Conservation (phyloP, 2,329 filamentous ascomycete genomes). For the Coniochaeta sp. region DNA sequence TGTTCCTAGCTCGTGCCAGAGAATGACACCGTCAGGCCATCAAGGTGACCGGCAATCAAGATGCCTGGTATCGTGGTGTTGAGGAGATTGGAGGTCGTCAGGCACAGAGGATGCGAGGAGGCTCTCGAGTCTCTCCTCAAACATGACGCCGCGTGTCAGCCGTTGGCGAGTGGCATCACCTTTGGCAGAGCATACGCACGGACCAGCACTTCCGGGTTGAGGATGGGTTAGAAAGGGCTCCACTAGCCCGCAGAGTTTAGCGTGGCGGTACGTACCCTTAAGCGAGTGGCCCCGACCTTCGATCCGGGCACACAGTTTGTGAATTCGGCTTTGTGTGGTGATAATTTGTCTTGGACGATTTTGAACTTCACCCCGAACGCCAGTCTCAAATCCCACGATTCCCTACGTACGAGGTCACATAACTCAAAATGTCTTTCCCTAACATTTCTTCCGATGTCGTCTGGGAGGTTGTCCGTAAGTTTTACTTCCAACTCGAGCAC, state of each 20-base stretch:
- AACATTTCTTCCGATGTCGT: slow-evolving; percentile 86
- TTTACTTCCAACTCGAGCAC: slow-evolving; percentile 1
- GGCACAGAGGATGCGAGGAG: not conserved
- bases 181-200: not conserved
- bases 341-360: slow-evolving; percentile 1
- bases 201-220: not conserved
- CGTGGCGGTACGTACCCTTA: not conserved
- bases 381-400: slow-evolving; percentile 9
- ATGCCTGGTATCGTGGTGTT: not conserved
- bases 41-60: not conserved
- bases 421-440: slow-evolving; percentile 50
- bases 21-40: not conserved
- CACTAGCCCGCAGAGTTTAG: not conserved
- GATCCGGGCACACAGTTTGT: not conserved
- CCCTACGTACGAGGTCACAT: slow-evolving; percentile 15
- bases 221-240: not conserved
- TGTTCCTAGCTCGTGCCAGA: slow-evolving; percentile 2
- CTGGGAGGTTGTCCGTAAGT: slow-evolving; percentile 94
- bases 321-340: slow-evolving; percentile 2
- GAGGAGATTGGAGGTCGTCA: not conserved
- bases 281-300: not conserved
- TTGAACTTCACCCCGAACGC: not conserved
- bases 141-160: not conserved
- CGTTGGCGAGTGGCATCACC: not conserved
- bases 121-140: not conserved